phyloP scores from a whole-genome alignment of 139 green algal genomes.

The Spirogloea muscicola region DNA sequence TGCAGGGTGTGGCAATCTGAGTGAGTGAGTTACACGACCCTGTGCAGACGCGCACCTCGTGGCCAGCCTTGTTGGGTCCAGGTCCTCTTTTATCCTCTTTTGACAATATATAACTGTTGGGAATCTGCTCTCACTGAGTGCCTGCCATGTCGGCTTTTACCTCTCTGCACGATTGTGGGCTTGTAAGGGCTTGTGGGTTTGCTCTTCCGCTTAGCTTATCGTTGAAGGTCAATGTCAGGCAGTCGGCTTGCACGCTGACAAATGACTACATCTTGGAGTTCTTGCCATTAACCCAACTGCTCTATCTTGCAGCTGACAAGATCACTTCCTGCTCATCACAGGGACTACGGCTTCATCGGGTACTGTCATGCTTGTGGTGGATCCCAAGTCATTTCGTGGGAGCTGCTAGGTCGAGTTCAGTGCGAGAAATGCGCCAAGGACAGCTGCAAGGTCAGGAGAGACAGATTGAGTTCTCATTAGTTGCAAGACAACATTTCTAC shows the following conservation, averaged over 20 bases:
- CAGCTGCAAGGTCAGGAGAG: not conserved
- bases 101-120: not conserved
- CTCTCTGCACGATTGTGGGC: not conserved
- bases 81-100: not conserved
- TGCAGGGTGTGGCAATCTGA: slow-evolving; percentile 6
- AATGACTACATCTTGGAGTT: not conserved
- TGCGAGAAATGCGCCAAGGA: slow-evolving; percentile 4
- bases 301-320: not conserved
- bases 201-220: not conserved
- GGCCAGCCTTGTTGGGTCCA: no score
- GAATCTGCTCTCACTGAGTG: no score
- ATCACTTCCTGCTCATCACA: not conserved
- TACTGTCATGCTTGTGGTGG: slow-evolving; percentile 30
- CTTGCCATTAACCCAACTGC: not conserved
- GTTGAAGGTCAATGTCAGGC: not conserved
- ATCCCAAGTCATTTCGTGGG: slow-evolving; percentile 8
- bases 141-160: slow-evolving; percentile 2
- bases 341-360: slow-evolving; percentile 34
- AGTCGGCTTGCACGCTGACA: no score
- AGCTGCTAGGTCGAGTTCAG: slow-evolving; percentile 10
- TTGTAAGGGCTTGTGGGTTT: no score
- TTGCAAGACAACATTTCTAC: no score
- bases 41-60: not conserved
- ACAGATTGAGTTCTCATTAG: no score
- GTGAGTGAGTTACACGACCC: slow-evolving; percentile 32